Conservation (phyloP, 352 stramenopile genomes). For the Achlya hypogyna region DNA sequence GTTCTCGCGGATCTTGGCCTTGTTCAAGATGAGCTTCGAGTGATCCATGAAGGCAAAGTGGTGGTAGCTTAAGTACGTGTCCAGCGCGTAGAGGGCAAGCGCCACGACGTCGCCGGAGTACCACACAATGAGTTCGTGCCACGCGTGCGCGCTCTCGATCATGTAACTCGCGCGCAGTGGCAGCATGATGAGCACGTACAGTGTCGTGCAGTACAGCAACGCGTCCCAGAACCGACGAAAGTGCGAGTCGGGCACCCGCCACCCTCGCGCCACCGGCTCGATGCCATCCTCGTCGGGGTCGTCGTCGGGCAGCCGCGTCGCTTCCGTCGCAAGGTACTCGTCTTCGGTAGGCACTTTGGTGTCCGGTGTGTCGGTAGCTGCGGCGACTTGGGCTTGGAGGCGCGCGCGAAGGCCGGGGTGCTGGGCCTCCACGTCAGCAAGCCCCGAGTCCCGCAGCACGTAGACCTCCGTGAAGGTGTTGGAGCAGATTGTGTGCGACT, state of each 20-base stretch:
- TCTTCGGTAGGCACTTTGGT: too few species aligned
- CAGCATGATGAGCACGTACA: constrained; percentile 13
- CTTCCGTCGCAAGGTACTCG: too few species aligned
- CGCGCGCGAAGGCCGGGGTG: neutral
- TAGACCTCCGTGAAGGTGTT: constrained; percentile 11
- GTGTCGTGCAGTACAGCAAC: constrained; percentile 8
- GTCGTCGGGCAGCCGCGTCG: neutral
- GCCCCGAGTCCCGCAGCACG: neutral
- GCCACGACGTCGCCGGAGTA: constrained; percentile 9
- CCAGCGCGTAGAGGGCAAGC: neutral
- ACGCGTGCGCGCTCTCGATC: neutral
- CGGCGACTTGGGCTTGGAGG: too few species aligned
- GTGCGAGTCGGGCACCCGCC: constrained; percentile 10
- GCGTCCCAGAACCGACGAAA: constrained; percentile 17
- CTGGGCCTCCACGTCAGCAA: neutral
- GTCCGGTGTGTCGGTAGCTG: too few species aligned
- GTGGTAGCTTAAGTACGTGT: constrained; percentile 12
- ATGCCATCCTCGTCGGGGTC: neutral
- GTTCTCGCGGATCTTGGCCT: constrained; percentile 13
- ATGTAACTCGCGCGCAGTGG: constrained; percentile 9
- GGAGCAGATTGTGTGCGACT: constrained; percentile 10
- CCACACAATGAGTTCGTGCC: constrained; percentile 9
- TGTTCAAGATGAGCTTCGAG: constrained; percentile 10
- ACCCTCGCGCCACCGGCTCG: neutral
- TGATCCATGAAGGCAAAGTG: constrained; percentile 17